Evolutionary conservation across 2,329 filamentous ascomycete genomes (phyloP).

Genomic region (Trichoderma simmonsii): DNA sequence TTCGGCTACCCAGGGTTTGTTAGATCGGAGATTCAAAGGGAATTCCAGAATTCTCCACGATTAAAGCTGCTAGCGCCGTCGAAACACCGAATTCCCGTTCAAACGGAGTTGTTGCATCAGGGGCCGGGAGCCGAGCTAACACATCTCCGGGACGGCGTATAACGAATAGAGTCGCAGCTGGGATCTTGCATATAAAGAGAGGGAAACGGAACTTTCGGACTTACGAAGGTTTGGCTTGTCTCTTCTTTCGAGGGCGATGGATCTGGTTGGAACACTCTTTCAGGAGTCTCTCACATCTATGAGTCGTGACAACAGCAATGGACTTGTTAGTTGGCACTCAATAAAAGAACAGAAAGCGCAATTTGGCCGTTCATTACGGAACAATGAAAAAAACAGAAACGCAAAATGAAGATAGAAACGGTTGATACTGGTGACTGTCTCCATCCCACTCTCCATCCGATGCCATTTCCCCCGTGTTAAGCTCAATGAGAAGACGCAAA

Average conservation of each 20-base stretch:
- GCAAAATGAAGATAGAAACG: background rate
- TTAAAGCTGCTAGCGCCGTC: background rate
- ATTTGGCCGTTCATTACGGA: background rate
- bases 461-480: background rate
- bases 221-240: constrained; percentile 50
- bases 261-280: constrained; percentile 48
- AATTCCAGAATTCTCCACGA: background rate
- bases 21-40: background rate
- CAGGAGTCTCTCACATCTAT: constrained; percentile 46
- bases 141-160: background rate
- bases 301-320: background rate
- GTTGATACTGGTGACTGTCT: background rate
- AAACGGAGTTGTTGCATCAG: background rate
- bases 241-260: constrained; percentile 50
- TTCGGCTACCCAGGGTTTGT: constrained; percentile 36
- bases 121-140: background rate
- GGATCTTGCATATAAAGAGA: background rate
- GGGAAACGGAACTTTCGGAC: constrained; percentile 25
- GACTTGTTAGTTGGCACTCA: background rate
- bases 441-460: background rate
- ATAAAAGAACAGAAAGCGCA: background rate
- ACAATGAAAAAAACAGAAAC: background rate
- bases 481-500: background rate
- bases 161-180: background rate
- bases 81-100: background rate